Conservation (phyloP, 192 early-diverging fungal species). For the Rhizophagus sp. region DNA sequence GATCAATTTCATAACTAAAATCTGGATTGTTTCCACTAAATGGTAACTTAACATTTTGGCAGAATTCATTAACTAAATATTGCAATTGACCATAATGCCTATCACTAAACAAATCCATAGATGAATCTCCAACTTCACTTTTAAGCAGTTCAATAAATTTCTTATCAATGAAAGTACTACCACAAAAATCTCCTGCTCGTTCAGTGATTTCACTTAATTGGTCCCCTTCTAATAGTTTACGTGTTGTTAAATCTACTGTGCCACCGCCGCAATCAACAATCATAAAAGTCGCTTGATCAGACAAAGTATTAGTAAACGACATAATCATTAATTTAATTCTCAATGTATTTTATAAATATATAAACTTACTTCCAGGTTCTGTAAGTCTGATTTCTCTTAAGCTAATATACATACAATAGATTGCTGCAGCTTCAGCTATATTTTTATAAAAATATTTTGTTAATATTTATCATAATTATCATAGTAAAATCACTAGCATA, state of each 20-base stretch:
- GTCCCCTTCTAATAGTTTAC: background rate
- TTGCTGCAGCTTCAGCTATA: too few relatives aligned
- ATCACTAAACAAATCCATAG: background rate
- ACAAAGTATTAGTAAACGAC: background rate
- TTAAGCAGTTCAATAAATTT: slow-evolving; percentile 9
- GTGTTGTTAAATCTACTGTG: slow-evolving; percentile 55
- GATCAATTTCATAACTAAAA: background rate
- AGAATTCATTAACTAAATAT: background rate
- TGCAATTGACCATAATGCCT: slow-evolving; percentile 12
- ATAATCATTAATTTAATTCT: background rate
- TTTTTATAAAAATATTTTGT: too few relatives aligned
- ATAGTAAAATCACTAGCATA: too few relatives aligned
- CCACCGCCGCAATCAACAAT: slow-evolving; percentile 61
- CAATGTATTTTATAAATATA: too few relatives aligned
- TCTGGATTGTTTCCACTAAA: background rate
- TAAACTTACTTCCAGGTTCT: slow-evolving; percentile 2
- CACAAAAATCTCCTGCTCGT: background rate
- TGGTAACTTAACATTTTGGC: background rate
- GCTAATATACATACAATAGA: too few relatives aligned
- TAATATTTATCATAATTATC: too few relatives aligned
- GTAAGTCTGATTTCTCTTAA: background rate
- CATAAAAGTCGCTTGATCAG: slow-evolving; percentile 47
- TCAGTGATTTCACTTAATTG: slow-evolving; percentile 11
- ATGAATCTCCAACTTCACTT: background rate
- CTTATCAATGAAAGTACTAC: slow-evolving; percentile 2